Conservation (phyloP, 768 basidiomycete species). For the Cyathus striatus region DNA sequence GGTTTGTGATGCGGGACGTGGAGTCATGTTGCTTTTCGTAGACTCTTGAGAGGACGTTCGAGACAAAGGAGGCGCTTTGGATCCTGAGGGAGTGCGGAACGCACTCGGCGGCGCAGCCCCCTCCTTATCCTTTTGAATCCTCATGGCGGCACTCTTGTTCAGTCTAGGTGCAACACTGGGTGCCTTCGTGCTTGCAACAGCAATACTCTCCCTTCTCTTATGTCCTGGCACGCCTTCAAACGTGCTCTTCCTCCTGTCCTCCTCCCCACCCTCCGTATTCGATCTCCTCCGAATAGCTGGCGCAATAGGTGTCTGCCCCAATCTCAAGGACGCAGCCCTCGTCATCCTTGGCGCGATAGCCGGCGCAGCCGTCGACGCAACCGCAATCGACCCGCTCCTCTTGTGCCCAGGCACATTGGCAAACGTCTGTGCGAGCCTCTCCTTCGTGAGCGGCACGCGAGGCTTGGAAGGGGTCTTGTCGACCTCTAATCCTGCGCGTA, state of each 20-base stretch:
- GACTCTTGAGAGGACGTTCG: constrained; percentile 38
- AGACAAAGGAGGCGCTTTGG: constrained; percentile 38
- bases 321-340: constrained; percentile 63
- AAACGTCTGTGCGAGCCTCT: constrained; percentile 59
- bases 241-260: constrained; percentile 31
- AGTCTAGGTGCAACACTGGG: constrained; percentile 66
- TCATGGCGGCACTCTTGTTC: constrained; percentile 75
- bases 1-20: constrained; percentile 11
- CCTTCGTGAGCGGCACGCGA: constrained; percentile 55
- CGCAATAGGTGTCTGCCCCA: constrained; percentile 43
- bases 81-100: constrained; percentile 41
- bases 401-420: constrained; percentile 82
- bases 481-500: constrained; percentile 57
- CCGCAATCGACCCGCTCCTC: constrained; percentile 57
- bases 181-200: constrained; percentile 61
- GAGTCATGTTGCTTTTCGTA: constrained; percentile 14
- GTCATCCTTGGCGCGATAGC: constrained; percentile 70
- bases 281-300: constrained; percentile 35
- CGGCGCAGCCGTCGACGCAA: constrained; percentile 74
- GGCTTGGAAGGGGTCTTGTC: constrained; percentile 39
- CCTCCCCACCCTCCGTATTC: constrained; percentile 19
- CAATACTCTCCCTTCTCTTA: constrained; percentile 70
- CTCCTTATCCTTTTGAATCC: constrained; percentile 55
- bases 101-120: constrained; percentile 64
- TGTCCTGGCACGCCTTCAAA: constrained; percentile 86